phyloP scores from a whole-genome alignment of 768 basidiomycete genomes.

The Roridomyces roridus region DNA sequence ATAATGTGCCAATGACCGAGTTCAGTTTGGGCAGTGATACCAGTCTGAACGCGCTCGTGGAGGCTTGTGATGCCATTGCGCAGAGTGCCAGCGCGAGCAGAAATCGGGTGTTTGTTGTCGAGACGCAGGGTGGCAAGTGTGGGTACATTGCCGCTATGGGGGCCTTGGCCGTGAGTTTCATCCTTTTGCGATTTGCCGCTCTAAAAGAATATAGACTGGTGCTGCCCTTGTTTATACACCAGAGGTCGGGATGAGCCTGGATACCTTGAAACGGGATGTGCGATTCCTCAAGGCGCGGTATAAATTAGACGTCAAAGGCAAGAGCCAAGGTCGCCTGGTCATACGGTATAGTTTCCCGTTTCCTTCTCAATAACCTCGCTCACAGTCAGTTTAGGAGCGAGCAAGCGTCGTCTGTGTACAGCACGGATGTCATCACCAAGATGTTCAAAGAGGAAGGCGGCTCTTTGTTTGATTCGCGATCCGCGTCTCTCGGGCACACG shows the following conservation, averaged over 20 bases:
- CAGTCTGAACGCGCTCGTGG: slow-evolving; percentile 95
- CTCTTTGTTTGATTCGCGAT: slow-evolving; percentile 88
- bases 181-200: background rate
- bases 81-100: slow-evolving; percentile 97
- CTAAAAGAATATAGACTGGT: slow-evolving; percentile 45
- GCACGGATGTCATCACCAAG: slow-evolving; percentile 88
- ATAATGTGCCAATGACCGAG: slow-evolving; percentile 98
- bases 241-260: slow-evolving; percentile 86
- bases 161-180: slow-evolving; percentile 82
- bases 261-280: slow-evolving; percentile 82
- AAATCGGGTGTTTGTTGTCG: slow-evolving; percentile 96
- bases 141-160: slow-evolving; percentile 97
- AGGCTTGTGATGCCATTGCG: slow-evolving; percentile 98
- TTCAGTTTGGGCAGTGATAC: slow-evolving; percentile 96
- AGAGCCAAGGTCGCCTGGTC: slow-evolving; percentile 91
- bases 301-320: slow-evolving; percentile 84
- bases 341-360: slow-evolving; percentile 84
- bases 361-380: background rate
- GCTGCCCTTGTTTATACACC: slow-evolving; percentile 95
- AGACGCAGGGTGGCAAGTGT: slow-evolving; percentile 96
- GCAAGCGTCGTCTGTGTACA: slow-evolving; percentile 85
- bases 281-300: slow-evolving; percentile 89
- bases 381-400: slow-evolving; percentile 68
- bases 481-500: slow-evolving; percentile 96
- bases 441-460: slow-evolving; percentile 98